A percentile compares a stretch with the other conserved stretches of the same genome.
Evolutionary conservation across 768 basidiomycete genomes (phyloP).

Genomic region (Cystoderma amianthinum): DNA sequence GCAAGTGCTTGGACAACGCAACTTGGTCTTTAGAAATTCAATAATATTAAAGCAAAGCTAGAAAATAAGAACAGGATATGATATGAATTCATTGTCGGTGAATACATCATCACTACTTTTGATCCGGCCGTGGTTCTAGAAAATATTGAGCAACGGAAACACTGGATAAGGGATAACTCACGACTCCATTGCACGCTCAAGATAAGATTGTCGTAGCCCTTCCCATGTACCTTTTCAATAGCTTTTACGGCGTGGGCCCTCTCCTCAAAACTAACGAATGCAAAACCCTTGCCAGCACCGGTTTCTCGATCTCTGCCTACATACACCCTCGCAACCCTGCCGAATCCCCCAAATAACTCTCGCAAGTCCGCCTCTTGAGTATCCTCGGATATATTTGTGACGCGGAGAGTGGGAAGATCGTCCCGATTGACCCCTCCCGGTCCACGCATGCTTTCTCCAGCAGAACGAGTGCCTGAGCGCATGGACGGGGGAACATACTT

Average conservation of each 20-base stretch:
- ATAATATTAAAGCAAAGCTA: no score
- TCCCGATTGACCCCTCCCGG: constrained; percentile 58
- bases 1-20: no score
- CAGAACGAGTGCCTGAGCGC: constrained; percentile 55
- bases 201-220: constrained; percentile 91
- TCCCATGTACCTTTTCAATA: constrained; percentile 87
- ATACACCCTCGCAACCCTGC: constrained; percentile 83
- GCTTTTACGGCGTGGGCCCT: constrained; percentile 75
- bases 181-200: constrained; percentile 58
- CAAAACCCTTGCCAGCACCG: constrained; percentile 92
- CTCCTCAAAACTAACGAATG: constrained; percentile 94
- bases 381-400: constrained; percentile 95
- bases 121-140: constrained; percentile 38
- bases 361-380: constrained; percentile 92
- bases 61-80: no score
- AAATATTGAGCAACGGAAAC: constrained; percentile 3
- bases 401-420: constrained; percentile 92
- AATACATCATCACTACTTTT: constrained; percentile 6
- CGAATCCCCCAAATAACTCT: constrained; percentile 84
- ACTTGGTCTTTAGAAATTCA: no score
- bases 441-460: constrained; percentile 75
- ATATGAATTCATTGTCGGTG: no score
- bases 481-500: constrained; percentile 96
- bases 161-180: constrained; percentile 21
- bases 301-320: constrained; percentile 94